A percentile compares a stretch with the other conserved stretches of the same genome.
Conservation (phyloP, 345 rosid species). For the Corchorus capsularis region DNA sequence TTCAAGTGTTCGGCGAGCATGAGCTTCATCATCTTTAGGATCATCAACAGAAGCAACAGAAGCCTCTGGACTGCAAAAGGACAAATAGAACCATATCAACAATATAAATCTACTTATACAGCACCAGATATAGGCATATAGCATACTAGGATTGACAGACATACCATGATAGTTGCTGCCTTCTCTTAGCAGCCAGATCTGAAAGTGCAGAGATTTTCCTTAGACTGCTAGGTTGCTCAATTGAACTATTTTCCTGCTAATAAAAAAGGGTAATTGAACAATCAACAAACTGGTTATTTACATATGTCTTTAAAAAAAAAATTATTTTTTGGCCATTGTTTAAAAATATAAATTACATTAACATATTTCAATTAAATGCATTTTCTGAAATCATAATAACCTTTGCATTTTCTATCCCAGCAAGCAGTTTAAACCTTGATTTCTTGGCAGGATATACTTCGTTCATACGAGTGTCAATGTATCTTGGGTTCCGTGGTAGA, state of each 20-base stretch:
- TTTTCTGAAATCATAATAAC: constrained; percentile 35
- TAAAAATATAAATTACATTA: not conserved
- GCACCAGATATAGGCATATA: not conserved
- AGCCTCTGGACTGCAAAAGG: constrained; percentile 46
- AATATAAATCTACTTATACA: not conserved
- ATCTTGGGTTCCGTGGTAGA: constrained; percentile 52
- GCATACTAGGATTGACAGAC: constrained; percentile 11
- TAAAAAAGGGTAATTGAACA: constrained; percentile 16
- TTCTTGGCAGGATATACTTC: constrained; percentile 82
- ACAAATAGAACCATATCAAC: constrained; percentile 16
- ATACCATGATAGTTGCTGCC: constrained; percentile 56
- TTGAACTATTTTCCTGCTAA: constrained; percentile 51
- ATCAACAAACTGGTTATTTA: constrained; percentile 14
- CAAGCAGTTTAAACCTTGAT: constrained; percentile 51
- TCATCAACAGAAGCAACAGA: constrained; percentile 42
- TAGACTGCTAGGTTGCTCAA: constrained; percentile 43
- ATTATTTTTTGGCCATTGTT: not conserved
- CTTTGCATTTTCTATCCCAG: constrained; percentile 69
- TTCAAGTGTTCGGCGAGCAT: constrained; percentile 46
- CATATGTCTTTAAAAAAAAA: no score
- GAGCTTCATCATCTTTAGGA: constrained; percentile 37
- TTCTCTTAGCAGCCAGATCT: constrained; percentile 50
- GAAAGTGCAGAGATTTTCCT: constrained; percentile 59
- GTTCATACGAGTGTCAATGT: constrained; percentile 68
- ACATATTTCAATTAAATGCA: not conserved